Evolutionary conservation across 345 rosid species (phyloP).

Genomic region (Eutrema japonicum): DNA sequence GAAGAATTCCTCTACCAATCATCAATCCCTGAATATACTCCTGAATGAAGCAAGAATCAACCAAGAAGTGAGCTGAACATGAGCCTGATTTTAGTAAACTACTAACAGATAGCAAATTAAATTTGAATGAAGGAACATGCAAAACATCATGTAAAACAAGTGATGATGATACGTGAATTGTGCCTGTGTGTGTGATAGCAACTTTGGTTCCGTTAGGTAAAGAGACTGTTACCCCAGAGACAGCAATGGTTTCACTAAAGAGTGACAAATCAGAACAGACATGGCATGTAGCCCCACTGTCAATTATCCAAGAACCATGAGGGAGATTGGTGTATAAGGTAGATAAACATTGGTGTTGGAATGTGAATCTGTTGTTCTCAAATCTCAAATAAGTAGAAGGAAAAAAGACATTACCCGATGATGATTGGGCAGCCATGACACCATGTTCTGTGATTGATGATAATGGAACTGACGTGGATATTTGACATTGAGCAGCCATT

Average conservation of each 20-base stretch:
- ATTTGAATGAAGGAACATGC: not conserved
- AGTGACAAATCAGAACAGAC: not conserved
- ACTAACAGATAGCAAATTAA: not conserved
- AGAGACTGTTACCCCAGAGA: not conserved
- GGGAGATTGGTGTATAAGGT: not conserved
- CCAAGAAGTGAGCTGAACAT: not conserved
- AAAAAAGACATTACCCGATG: not conserved
- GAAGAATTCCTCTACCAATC: not conserved
- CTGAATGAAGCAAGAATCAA: not conserved
- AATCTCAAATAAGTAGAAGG: not conserved
- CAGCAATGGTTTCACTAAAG: not conserved
- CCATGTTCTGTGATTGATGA: not conserved
- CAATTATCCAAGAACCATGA: not conserved
- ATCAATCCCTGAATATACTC: not conserved
- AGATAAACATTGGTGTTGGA: not conserved
- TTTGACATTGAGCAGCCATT: too few relatives aligned
- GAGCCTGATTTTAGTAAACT: not conserved
- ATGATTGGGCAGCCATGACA: not conserved
- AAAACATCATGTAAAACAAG: not conserved
- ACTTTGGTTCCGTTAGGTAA: not conserved
- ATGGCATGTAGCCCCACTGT: not conserved
- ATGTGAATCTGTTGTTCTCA: not conserved
- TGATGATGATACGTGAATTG: fast-evolving
- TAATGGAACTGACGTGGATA: too few relatives aligned
- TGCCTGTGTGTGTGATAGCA: not conserved